Evolutionary conservation across 2,329 filamentous ascomycete species (phyloP).

Genomic region (Sporothrix euskadiensis): DNA sequence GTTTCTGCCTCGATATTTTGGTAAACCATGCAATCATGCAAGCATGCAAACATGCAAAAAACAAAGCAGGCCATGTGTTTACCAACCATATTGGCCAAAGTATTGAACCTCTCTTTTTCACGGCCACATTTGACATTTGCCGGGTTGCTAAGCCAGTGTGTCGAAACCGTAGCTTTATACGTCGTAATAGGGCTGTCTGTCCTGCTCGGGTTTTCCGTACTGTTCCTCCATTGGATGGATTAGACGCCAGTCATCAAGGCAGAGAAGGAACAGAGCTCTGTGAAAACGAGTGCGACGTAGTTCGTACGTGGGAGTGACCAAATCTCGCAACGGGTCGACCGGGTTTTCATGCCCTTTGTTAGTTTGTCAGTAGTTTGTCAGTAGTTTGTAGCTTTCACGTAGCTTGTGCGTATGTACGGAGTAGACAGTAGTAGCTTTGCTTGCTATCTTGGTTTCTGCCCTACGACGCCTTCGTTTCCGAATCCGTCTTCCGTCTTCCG

Average conservation of each 20-base stretch:
- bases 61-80: background rate
- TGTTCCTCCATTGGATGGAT: conserved; percentile 1
- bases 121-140: background rate
- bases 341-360: background rate
- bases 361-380: background rate
- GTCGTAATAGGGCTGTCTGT: background rate
- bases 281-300: background rate
- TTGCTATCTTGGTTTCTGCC: background rate
- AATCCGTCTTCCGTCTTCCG: background rate
- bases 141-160: background rate
- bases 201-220: background rate
- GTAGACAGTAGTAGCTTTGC: no score
- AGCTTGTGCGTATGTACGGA: no score
- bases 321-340: background rate
- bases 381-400: background rate
- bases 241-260: conserved; percentile 5
- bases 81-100: background rate
- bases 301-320: no score
- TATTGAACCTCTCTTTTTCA: background rate
- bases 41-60: background rate
- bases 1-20: background rate
- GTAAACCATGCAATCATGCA: background rate
- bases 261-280: background rate
- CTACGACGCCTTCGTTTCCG: background rate
- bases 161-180: background rate